Evolutionary conservation across 2,329 filamentous ascomycete species (phyloP).

Genomic region (Exophiala bonariae): DNA sequence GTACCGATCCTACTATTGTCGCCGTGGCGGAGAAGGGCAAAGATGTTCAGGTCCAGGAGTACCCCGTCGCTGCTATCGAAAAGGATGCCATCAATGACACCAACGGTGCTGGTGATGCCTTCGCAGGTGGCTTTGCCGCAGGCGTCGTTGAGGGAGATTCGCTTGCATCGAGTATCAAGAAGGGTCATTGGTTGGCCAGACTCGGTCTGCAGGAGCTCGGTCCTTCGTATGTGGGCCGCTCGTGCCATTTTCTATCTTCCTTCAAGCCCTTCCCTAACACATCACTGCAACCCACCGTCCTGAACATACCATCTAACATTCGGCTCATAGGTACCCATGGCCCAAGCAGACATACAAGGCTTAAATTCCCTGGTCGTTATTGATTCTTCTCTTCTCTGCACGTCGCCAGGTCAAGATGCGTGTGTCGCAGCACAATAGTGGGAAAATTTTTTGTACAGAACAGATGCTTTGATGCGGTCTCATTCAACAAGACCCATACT

Average conservation of each 20-base stretch:
- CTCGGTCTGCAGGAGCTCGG: slow-evolving; percentile 94
- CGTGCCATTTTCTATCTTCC: slow-evolving; percentile 5
- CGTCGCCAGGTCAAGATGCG: too few species aligned
- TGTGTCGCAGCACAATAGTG: too few species aligned
- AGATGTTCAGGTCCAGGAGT: slow-evolving; percentile 67
- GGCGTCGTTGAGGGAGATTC: slow-evolving; percentile 83
- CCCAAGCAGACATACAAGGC: slow-evolving; percentile 74
- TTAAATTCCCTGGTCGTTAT: slow-evolving; percentile 27
- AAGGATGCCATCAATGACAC: slow-evolving; percentile 86
- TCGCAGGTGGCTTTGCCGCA: slow-evolving; percentile 90
- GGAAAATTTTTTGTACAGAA: too few species aligned
- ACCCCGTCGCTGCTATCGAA: slow-evolving; percentile 77
- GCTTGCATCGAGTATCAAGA: slow-evolving; percentile 76
- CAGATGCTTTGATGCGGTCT: slow-evolving; percentile 17
- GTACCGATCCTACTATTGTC: slow-evolving; percentile 85
- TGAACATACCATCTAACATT: slow-evolving; percentile 2
- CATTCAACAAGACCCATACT: slow-evolving; percentile 27
- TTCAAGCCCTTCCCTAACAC: not conserved
- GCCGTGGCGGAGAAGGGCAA: slow-evolving; percentile 69
- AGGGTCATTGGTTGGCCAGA: slow-evolving; percentile 94
- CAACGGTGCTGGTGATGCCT: slow-evolving; percentile 95
- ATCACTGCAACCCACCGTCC: not conserved
- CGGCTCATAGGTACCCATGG: slow-evolving; percentile 66
- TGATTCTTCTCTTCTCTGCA: too few species aligned
- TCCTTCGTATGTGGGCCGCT: slow-evolving; percentile 69